Conservation (phyloP, 768 basidiomycete genomes). For the Austroboletus eburneus region DNA sequence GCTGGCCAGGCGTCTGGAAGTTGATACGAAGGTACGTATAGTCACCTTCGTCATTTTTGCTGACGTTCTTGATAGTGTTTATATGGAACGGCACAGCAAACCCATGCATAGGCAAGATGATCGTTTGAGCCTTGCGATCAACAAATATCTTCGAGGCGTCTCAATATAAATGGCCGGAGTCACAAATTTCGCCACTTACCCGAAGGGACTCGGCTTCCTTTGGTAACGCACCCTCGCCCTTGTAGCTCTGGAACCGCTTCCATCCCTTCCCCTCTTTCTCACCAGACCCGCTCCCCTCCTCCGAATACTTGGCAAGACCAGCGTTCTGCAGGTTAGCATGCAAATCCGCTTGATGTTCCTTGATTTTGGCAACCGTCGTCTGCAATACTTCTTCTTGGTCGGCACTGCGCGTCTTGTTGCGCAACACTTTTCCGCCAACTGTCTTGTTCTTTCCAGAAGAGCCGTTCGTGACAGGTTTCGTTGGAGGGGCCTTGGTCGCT, state of each 20-base stretch:
- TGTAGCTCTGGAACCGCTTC: conserved; percentile 96
- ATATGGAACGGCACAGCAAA: conserved; percentile 98
- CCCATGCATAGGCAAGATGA: conserved; percentile 90
- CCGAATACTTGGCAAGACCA: conserved; percentile 80
- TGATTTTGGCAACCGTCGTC: conserved; percentile 71
- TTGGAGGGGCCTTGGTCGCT: conserved; percentile 47
- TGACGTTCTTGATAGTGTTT: conserved; percentile 96
- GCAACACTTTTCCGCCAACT: conserved; percentile 79
- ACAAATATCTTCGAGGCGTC: conserved; percentile 65
- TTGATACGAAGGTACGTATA: conserved; percentile 94
- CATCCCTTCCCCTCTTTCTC: conserved; percentile 90
- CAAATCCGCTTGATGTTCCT: conserved; percentile 83
- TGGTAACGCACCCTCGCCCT: conserved; percentile 88
- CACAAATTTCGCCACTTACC: conserved; percentile 42
- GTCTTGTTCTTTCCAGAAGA: conserved; percentile 68
- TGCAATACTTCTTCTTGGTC: conserved; percentile 81
- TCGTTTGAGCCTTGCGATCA: conserved; percentile 85
- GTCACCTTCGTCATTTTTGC: conserved; percentile 96
- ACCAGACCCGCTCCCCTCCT: conserved; percentile 67
- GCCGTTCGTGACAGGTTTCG: conserved; percentile 55
- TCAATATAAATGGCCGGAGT: conserved; percentile 7
- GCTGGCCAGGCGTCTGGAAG: conserved; percentile 96
- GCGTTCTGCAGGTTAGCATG: conserved; percentile 73
- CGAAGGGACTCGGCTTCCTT: conserved; percentile 74
- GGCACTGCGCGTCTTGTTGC: conserved; percentile 87